Base-by-base conservation (phyloP, 2,329 filamentous ascomycete genomes). In the Calonectria pteridis region DNA sequence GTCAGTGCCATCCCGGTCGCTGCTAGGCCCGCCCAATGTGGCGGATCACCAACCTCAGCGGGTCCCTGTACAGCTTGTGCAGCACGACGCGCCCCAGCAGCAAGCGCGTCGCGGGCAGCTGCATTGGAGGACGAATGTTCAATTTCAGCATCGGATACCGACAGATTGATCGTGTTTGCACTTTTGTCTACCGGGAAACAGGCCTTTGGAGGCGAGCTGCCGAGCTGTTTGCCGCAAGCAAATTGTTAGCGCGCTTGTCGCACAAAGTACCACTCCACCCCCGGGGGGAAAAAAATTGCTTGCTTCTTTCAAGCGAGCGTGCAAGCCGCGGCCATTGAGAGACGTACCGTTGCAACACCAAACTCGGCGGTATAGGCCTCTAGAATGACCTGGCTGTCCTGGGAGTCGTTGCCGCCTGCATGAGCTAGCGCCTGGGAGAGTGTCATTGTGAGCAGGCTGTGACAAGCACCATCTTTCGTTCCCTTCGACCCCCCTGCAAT, bases 311-410 rank as follows among this genome's bases (percentile, higher is more conserved):
- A 28, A 1, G 64, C 23, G 29, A 16, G 64, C n/a, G 64, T 37
- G 46, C 23, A 55, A 29, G 26, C 7, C 18, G 33, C 65, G 46
- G 46, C 65, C 77, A 80, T 73, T 76, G 77, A 75, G 77, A 75
- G 77, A 86, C 86, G 79, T 82, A 87, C 86, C 81, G 81, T 78
- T 59, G 81, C 83, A 20, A 85, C 80, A 69, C 85, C 85, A 71
- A 86, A 84, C 71, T 85, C 80, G 26, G 79, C 81, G 74, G 83
- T 83, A 75, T 86, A 82, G 69, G 81, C 81, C 43, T 85, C 82
- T 2, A 86, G 76, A 31, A 88, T 80, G 31, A 82, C 79, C 79
- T 88, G 86, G 81, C 85, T 88, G 77, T 88, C 86, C 76, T 88
- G 86, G 10, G 85, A 84, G 68, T 86, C 85, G 73, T 82, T 79